Percentiles rank a stretch among this genome's conserved stretches.
phyloP scores from a whole-genome alignment of 805 yeast species.

The Starmerella sp. region DNA sequence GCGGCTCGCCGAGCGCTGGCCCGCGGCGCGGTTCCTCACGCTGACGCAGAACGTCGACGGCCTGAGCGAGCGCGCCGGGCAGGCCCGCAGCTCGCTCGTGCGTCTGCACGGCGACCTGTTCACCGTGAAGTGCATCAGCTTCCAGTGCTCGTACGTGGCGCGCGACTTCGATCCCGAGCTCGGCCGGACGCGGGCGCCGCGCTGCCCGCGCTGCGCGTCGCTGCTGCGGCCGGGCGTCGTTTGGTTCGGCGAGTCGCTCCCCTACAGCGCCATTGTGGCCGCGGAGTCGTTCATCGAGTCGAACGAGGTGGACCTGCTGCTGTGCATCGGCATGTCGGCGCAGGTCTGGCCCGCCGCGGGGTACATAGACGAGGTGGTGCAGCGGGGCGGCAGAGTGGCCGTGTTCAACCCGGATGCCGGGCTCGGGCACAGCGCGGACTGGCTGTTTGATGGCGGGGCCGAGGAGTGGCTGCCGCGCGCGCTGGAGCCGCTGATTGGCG shows the following conservation, averaged over 20 bases:
- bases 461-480: constrained; percentile 58
- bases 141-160: constrained; percentile 48
- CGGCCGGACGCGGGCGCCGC: constrained; percentile 47
- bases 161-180: constrained; percentile 31
- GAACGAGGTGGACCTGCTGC: constrained; percentile 52
- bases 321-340: constrained; percentile 80
- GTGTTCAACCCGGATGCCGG: constrained; percentile 53
- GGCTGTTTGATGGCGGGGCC: constrained; percentile 78
- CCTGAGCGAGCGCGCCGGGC: constrained; percentile 54
- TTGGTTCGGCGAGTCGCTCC: constrained; percentile 89
- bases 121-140: constrained; percentile 61
- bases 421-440: constrained; percentile 29
- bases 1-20: constrained; percentile 36
- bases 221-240: constrained; percentile 79
- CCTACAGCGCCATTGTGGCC: constrained; percentile 47
- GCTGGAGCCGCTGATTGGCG: constrained; percentile 35
- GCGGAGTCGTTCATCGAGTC: constrained; percentile 61
- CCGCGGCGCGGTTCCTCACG: constrained; percentile 41
- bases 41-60: constrained; percentile 83
- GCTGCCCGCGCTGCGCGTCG: constrained; percentile 62
- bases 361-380: constrained; percentile 64
- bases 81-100: constrained; percentile 39
- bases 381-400: constrained; percentile 72
- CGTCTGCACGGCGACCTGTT: constrained; percentile 77
- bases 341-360: constrained; percentile 88